Evolutionary conservation across 1,284 basidiomycete genomes (phyloP), one percentile per base, ranked within the genome.

Genomic region (Porogramme epimiltina): DNA sequence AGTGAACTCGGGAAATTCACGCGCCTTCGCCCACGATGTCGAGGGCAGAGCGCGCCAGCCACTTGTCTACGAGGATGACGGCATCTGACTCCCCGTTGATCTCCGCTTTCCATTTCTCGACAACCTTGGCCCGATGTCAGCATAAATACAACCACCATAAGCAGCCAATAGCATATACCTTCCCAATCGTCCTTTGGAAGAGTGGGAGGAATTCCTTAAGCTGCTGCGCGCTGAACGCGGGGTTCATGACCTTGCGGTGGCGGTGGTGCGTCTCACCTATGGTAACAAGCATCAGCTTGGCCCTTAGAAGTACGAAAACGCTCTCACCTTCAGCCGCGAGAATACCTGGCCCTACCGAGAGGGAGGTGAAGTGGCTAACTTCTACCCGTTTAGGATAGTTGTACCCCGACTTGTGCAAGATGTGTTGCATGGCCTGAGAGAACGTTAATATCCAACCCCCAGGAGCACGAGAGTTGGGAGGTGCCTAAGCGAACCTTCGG

Each of bases 201-300:
- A 78, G 73, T 10, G 77, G 73, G 1, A 78, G 66, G 53, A 77
- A 77, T 2, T 73, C 66, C 43, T 72, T 75, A 6, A 73, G 70
- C 52, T 79, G 77, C 2, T 72, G 71, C 10, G 67, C 51, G 2
- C 66, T 68, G 49, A 77, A 78, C 15, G 68, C 76, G 0, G 72
- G 73, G 41, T 68, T 62, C 59, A 78, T 64, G 11, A 73, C 60
- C 45, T 64, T 76, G 46, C 71, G 60, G 4, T 76, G 69, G 40
- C 73, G 63, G 39, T 66, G 67, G 49, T 79, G 78, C 31, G 55
- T 60, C 4, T 68, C 66, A 4, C 72, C 76, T 78, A 28, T 11
- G 20, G 13, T 31, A 31, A 59, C n/a, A 49, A 39, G 3, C 10
- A n/a, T 2, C 3, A 4, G 19, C 4, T 19, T 28, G 16, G n/a